Evolutionary conservation across 495 filamentous ascomycete species (phyloP), one percentile per base, ranked within the genome.

Genomic region (Cryomyces minteri): DNA sequence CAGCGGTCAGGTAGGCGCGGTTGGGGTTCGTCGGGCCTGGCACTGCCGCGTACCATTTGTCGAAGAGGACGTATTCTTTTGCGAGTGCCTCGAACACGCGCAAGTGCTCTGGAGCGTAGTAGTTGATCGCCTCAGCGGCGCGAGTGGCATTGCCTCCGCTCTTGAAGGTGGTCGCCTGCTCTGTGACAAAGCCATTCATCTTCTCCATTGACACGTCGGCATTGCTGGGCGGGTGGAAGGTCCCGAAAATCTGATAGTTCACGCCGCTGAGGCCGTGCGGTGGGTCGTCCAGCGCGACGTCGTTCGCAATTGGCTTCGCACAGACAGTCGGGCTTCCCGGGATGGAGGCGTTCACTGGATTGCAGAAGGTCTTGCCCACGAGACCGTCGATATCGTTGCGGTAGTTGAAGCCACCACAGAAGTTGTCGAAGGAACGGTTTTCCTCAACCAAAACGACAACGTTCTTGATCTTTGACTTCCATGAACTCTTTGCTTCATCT

Each of bases 381-480:
- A 66, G 54, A 47, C 61, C 63, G 52, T 67, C 62, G 33, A 65
- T 67, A 31, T 63, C 58, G 0, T 54, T 55, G 48, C 63, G 53
- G 47, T 64, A 63, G 49, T 61, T 53, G 61, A 62, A 68, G 55
- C 63, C 66, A 31, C 62, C 61, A 12, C 58, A 62, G 36, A 68
- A 64, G 51, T 65, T 67, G 51, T 68, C 64, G 45, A 66, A 68
- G 39, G 63, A 66, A 50, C 65, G 64, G 42, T 68, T 69, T 47
- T 67, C 65, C 46, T 65, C 56, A 44, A 64, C 66, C 40, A 69
- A 51, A 46, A 66, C 66, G 48, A 68, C 49, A 28, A 67, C 58
- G 55, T 69, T 57, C 51, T 66, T 66, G 51, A 66, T 68, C 57
- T 67, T 46, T n/a, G n/a, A n/a, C n/a, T n/a, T n/a, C n/a, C n/a